Evolutionary conservation across 2,329 filamentous ascomycete genomes (phyloP).

Genomic region (Orbilia javanica): DNA sequence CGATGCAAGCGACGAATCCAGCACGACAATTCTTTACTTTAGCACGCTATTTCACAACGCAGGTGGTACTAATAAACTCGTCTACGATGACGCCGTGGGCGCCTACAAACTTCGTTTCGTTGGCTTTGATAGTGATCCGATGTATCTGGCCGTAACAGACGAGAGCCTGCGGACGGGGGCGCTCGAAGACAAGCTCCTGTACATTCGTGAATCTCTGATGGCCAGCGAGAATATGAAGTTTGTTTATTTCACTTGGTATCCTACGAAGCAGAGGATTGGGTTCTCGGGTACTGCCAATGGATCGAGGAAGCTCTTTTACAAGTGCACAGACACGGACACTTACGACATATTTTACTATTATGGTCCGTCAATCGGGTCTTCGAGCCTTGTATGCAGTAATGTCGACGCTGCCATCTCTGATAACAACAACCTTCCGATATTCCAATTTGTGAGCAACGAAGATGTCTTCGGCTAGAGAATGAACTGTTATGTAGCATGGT

Average conservation of each 20-base stretch:
- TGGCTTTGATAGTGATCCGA: not conserved
- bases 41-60: not conserved
- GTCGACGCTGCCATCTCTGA: not conserved
- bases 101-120: not conserved
- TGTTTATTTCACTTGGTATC: not conserved
- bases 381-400: not conserved
- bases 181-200: not conserved
- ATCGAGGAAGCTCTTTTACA: not conserved
- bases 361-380: not conserved
- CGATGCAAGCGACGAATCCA: not conserved
- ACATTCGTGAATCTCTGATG: not conserved
- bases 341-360: not conserved
- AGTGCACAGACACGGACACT: not conserved
- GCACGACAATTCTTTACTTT: not conserved
- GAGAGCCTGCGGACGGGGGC: not conserved
- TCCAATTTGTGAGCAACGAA: not conserved
- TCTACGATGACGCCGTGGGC: not conserved
- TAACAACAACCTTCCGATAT: not conserved
- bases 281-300: not conserved
- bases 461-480: not conserved
- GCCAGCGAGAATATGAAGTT: not conserved
- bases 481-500: not conserved
- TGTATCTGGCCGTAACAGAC: not conserved
- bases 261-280: not conserved
- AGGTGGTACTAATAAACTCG: not conserved